Evolutionary conservation across 371 early-diverging fungal species (phyloP).

Genomic region (Cokeromyces recurvatus): DNA sequence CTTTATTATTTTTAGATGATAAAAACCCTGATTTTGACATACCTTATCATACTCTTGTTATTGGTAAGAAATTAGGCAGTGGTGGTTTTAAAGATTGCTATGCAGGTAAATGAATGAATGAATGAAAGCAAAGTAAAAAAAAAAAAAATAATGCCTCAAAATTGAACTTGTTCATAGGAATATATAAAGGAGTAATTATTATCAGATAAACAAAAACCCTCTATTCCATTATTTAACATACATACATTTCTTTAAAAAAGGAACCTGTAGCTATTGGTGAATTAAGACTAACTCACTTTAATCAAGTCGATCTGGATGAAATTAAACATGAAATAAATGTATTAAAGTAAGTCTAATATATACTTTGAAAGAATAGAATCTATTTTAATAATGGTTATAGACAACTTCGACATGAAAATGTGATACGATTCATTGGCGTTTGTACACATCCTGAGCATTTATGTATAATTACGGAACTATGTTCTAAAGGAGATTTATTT

Average conservation of each 20-base stretch:
- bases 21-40: slow-evolving; percentile 52
- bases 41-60: slow-evolving; percentile 47
- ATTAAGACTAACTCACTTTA: slow-evolving; percentile 60
- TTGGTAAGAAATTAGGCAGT: slow-evolving; percentile 67
- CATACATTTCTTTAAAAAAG: too few relatives aligned
- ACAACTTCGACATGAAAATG: slow-evolving; percentile 75
- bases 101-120: slow-evolving; percentile 28
- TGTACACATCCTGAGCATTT: slow-evolving; percentile 63
- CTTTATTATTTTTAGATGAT: slow-evolving; percentile 47
- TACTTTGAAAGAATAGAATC: neutral
- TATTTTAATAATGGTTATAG: too few relatives aligned
- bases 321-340: slow-evolving; percentile 76
- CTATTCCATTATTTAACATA: too few relatives aligned
- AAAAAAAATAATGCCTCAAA: too few relatives aligned
- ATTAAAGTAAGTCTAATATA: slow-evolving; percentile 52
- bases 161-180: neutral
- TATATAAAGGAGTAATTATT: slow-evolving; percentile 51
- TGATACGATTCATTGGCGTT: slow-evolving; percentile 72
- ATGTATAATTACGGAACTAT: slow-evolving; percentile 73
- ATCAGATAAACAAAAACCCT: too few relatives aligned
- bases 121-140: slow-evolving; percentile 4
- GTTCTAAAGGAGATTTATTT: slow-evolving; percentile 71
- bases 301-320: slow-evolving; percentile 64
- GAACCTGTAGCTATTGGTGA: slow-evolving; percentile 73
- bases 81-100: slow-evolving; percentile 83